These are phyloP conservation scores for Trichophyton equinum DNA, from an alignment of 2,329 filamentous ascomycete genomes.

Conservation along the genomic window DNA sequence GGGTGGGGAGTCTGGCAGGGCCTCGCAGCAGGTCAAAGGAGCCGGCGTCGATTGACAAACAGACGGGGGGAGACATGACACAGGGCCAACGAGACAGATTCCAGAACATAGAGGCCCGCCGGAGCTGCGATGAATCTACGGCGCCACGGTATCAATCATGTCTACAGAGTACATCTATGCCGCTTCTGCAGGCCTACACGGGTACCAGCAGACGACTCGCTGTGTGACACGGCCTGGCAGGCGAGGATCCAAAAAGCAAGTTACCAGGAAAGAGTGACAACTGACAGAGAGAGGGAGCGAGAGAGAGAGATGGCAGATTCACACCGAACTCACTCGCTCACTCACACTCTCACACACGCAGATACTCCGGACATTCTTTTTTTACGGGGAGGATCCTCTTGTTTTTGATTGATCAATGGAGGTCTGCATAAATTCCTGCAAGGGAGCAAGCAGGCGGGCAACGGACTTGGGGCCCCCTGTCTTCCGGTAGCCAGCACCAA, in stretches of 20 bases:
- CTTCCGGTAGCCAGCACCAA: slow-evolving; percentile 1
- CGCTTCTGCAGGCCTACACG: background rate
- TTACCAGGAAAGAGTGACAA: background rate
- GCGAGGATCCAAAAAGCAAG: slow-evolving; percentile 1
- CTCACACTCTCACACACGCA: too few species aligned
- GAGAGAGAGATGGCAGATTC: too few species aligned
- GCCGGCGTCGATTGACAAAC: slow-evolving; percentile 3
- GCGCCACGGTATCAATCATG: background rate
- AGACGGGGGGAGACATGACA: background rate
- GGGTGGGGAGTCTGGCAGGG: background rate
- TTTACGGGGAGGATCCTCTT: background rate
- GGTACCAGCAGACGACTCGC: background rate
- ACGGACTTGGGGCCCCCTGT: slow-evolving; percentile 1
- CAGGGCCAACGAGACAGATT: background rate
- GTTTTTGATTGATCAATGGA: slow-evolving; percentile 2
- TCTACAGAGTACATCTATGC: background rate
- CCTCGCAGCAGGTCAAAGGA: background rate
- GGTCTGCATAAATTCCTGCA: slow-evolving; percentile 1
- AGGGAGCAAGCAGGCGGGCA: background rate
- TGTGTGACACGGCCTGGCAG: background rate
- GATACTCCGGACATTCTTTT: background rate
- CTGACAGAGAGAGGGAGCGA: too few species aligned
- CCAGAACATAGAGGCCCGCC: background rate
- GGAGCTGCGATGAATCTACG: background rate
- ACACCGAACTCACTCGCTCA: too few species aligned